Evolutionary conservation across 139 green algal genomes (phyloP), one percentile per base, ranked within the genome.

Genomic region (Coelastrella sp.): DNA sequence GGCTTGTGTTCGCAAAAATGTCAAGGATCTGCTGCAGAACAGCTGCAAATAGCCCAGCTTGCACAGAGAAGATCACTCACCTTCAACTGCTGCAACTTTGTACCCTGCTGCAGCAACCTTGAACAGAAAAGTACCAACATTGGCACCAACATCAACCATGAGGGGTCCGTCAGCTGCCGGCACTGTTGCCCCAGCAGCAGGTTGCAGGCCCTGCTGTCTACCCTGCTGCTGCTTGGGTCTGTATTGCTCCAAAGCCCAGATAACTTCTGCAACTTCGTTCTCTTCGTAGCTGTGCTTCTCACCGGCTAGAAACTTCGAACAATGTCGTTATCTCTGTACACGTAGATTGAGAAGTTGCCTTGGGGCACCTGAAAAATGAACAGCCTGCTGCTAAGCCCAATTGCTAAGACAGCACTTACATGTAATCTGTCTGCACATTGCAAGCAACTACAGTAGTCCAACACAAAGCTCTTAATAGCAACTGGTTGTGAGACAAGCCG

Each of bases 61-160:
- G 5, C 54, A 83, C 77, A 65, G 32, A 47, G 16, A 6, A 7
- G 6, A 13, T 19, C 54, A 75, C 82, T 10, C 58, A 87, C 82
- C 82, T 77, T 92, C 89, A 73, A 92, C 90, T 20, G 89, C 73
- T 7, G 73, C 71, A 7, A 92, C 89, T 10, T 5, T 56, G 82
- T 74, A 83, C 10, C 89, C 89, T n/a, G 85, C 81, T 11, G 14
- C 75, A 4, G 83, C 83, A 13, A 80, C 89, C 58, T 60, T 83
- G 89, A 92, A 59, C 81, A 81, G 68, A 74, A 90, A 90, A 59
- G 66, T 73, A 8, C 90, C 90, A 58, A 90, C 60, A 87, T 90
- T 90, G 5, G 90, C 83, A n/a, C 90, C 90, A 47, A 88, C 79
- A 86, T 92, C 89, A 19, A 92, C 22, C 71, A 89, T 47, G 4